Evolutionary conservation across 768 basidiomycete genomes (phyloP), one percentile per base, ranked within the genome.

Genomic region (Mrakia blollopis): DNA sequence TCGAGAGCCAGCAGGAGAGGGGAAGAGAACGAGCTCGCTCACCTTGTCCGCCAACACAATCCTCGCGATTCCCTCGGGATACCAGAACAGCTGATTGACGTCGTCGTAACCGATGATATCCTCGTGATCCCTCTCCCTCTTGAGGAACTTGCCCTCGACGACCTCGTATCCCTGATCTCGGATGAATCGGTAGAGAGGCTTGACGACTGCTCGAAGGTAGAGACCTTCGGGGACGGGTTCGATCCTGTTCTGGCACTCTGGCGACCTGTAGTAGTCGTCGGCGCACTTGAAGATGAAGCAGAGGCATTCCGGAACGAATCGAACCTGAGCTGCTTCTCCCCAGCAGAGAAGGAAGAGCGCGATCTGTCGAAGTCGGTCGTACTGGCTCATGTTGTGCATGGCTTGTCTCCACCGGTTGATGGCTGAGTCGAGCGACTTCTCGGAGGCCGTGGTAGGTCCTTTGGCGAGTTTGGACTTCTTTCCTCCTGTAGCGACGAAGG

Each of bases 221-320:
- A 98, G 86, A 0, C 96, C 97, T 81, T 98, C 96, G 0, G 93
- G 92, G 0, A 98, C 93, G 0, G 95, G 90, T 73, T 98, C 95
- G 62, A 92, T 85, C 63, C 93, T 87, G 83, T 89, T 92, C 84
- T 99, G 97, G 81, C 97, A 99, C 81, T 98, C 97, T n/a, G 96
- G 90, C 5, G 92, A 94, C 35, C 97, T 94, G 84, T 99, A 99
- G 84, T 98, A 99, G 85, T 99, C 97, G 83, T 99, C 97, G 21
- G 97, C 97, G 82, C 97, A 98, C 85, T 99, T 99, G 91, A 99
- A 99, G 85, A 99, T 97, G 87, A 98, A 99, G 85, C 94, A 98
- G 65, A 99, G 85, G 81, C 93, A 95, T 83, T 99, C 97, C 3
- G 97, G 96, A 21, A 93, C 88, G 84, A 98, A 98, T 21, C 97